A percentile compares a stretch with the other conserved stretches of the same genome.
Evolutionary conservation across 371 early-diverging fungal genomes (phyloP).

Genomic region (Vairimorpha apis): DNA sequence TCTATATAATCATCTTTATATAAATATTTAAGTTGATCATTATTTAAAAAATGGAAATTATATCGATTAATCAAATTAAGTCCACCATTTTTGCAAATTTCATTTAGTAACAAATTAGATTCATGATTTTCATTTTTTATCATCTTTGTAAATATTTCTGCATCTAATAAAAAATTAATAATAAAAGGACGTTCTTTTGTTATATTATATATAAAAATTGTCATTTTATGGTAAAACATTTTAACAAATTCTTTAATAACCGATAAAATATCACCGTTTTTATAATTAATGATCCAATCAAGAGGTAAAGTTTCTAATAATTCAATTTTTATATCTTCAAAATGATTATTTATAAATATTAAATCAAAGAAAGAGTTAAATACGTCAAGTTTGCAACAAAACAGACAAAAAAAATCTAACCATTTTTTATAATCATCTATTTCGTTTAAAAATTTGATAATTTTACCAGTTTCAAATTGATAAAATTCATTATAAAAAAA

Average conservation of each 20-base stretch:
- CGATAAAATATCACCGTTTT: conserved; percentile 8
- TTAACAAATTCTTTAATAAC: conserved; percentile 23
- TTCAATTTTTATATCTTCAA: conserved; percentile 33
- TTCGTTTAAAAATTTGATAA: conserved; percentile 21
- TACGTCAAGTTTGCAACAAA: conserved; percentile 40
- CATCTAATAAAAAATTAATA: conserved; percentile 19
- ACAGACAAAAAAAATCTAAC: conserved; percentile 34
- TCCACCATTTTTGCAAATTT: conserved; percentile 25
- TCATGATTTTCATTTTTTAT: background rate
- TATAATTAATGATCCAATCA: conserved; percentile 40
- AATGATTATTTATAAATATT: conserved; percentile 25
- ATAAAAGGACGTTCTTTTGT: conserved; percentile 37
- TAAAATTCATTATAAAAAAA: conserved; percentile 35
- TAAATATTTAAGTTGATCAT: conserved; percentile 15
- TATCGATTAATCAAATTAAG: conserved; percentile 10
- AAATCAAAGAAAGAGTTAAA: conserved; percentile 32
- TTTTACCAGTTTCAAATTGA: conserved; percentile 16
- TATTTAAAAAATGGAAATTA: conserved; percentile 30
- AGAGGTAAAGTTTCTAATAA: conserved; percentile 29
- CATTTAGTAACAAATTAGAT: conserved; percentile 1
- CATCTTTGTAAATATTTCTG: conserved; percentile 24
- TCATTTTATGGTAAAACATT: conserved; percentile 8
- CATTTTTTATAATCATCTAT: conserved; percentile 28
- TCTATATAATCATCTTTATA: conserved; percentile 31
- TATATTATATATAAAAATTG: conserved; percentile 18